Base-by-base conservation (phyloP, 169 alveolate species). In the Cryptosporidium felis region DNA sequence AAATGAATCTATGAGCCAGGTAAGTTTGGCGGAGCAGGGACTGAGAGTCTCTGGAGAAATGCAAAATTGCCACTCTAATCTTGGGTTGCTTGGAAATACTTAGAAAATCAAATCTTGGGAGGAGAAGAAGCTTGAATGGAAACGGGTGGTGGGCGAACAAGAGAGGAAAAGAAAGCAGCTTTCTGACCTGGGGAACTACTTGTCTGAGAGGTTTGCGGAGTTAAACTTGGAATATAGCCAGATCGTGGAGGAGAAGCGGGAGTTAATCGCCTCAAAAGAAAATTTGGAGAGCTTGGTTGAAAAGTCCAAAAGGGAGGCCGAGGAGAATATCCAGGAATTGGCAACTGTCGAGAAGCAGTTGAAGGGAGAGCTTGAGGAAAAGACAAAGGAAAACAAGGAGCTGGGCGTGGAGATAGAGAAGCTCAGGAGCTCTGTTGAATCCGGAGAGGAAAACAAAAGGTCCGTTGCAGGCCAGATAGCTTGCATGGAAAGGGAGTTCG, bases 321-420 rank as follows among this genome's bases (percentile, higher is more conserved):
- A 80, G 14, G 74, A 88, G 60, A 88, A 80, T 38, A 80, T 23
- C 49, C 46, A 65, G 34, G 82, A 62, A 34, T 51, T 59, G 14
- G n/a, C 14, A 46, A 26, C 32, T 58, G 36, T 18, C 40, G 46
- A 80, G 21, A 56, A 51, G 16, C 46, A 38, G 26, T 28, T 74
- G 56, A 80, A 41, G 5, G 60, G 51, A 61, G 79, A 80, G 49
- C 38, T 74, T 4, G 67, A 74, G 8, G n/a, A 10, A 34, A 53
- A 53, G 44, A 4, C 16, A 30, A 28, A 74, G 3, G 85, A 74
- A 53, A 41, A 1, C 12, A 38, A 53, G n/a, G 26, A n/a, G 18
- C 32, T 36, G 51, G 23, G 21, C 9, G 44, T 21, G 12, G 85
- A 49, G 41, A 53, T 53, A 12, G n/a, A 30, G 4, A 74, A n/a